Evolutionary conservation across 2,329 filamentous ascomycete species (phyloP), one percentile per base, ranked within the genome.

Genomic region (Pseudocercospora fuligena): DNA sequence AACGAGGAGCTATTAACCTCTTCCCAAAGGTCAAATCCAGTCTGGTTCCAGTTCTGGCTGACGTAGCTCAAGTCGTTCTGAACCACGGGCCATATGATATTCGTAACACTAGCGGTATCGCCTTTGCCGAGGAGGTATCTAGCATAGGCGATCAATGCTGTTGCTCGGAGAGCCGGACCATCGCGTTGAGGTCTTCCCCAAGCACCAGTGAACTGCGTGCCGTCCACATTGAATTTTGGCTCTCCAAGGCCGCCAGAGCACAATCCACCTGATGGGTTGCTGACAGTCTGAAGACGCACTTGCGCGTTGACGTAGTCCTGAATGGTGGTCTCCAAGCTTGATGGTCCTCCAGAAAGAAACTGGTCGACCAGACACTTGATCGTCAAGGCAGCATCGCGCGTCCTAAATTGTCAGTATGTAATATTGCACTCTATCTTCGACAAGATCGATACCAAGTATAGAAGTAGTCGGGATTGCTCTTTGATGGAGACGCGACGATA

Each of bases 131-230:
- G 80, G 29, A 94, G 81, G 87, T 90, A 92, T 74, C 89, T 88
- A 6, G 89, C 86, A 75, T 94, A 95, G 0, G 84, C 83, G 62
- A 91, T 89, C 73, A 95, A 79, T 2, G 92, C 87, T 54, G 88
- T 92, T 1, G 91, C 92, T 60, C 92, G 86, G 46, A 95, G 85
- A 23, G 92, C 88, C 25, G 92, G 92, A 0, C 92, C 92, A 78
- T 95, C 92, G 49, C 90, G 85, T 78, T 95, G 92, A 12, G 92
- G 92, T 21, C 92, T 87, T 29, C 91, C 92, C 92, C 92, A 94
- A 5, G 80, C 76, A 29, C 87, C 73, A 5, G 70, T 73, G 58
- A 72, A 71, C 7, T 87, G 82, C 9, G 82, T 86, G 66, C 86
- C 79, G 70, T 93, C 85, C 47, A 88, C 87, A 64, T 90, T 83